Conservation (phyloP, 345 rosid genomes). For the Bruguiera parviflora region DNA sequence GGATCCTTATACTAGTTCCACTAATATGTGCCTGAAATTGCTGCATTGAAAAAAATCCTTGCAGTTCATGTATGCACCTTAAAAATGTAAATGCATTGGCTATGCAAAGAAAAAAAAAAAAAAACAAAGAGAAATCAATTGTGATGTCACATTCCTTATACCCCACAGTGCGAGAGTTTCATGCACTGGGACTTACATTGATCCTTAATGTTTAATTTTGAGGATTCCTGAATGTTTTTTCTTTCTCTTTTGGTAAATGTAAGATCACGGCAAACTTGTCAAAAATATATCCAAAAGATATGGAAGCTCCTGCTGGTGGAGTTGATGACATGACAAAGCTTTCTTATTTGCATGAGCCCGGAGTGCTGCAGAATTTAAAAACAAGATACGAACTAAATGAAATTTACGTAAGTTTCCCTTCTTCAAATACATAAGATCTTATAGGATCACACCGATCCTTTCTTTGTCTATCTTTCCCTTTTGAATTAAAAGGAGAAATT, state of each 20-base stretch:
- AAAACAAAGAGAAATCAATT: no score
- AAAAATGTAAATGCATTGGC: no score
- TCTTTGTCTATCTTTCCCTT: not conserved
- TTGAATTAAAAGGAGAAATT: no score
- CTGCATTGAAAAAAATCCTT: no score
- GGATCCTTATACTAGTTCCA: no score
- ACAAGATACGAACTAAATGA: slow-evolving; percentile 85
- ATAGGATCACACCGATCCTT: not conserved
- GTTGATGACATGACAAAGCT: slow-evolving; percentile 98
- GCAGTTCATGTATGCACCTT: no score
- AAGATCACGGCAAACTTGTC: slow-evolving; percentile 66
- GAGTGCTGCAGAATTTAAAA: slow-evolving; percentile 78
- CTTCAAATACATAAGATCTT: not conserved
- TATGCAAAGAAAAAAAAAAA: no score
- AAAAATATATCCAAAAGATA: slow-evolving; percentile 74
- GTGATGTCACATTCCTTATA: no score
- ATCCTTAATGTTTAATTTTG: not conserved
- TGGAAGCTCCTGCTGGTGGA: slow-evolving; percentile 92
- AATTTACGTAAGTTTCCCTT: slow-evolving; percentile 62
- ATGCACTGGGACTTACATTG: not conserved
- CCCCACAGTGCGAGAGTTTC: not conserved
- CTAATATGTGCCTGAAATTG: no score
- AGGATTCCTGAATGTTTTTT: not conserved
- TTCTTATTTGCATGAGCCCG: slow-evolving; percentile 92
- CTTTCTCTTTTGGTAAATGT: slow-evolving; percentile 7